Conservation (phyloP, 345 rosid species). For the Lepidium sativum region DNA sequence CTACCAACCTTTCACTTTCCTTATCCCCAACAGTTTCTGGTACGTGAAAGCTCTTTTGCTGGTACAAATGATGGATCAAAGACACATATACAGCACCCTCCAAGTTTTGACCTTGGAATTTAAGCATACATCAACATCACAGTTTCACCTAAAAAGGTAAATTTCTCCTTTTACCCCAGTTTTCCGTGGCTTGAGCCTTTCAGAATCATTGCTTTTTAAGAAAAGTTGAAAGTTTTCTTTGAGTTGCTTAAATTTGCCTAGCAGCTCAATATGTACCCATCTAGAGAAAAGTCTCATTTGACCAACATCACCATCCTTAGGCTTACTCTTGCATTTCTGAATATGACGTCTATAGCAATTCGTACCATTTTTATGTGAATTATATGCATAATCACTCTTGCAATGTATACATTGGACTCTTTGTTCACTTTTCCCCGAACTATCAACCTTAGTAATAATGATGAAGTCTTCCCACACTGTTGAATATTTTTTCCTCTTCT, state of each 20-base stretch:
- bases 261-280: too few relatives aligned
- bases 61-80: slow-evolving; percentile 4
- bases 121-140: slow-evolving; percentile 17
- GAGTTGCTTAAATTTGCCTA: background rate
- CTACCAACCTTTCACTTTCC: slow-evolving; percentile 4
- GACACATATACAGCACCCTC: slow-evolving; percentile 15
- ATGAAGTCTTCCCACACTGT: too few relatives aligned
- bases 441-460: too few relatives aligned
- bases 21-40: slow-evolving; percentile 7
- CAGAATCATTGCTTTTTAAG: background rate
- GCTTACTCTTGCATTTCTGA: too few relatives aligned
- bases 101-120: background rate
- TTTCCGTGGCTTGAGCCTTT: background rate
- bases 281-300: too few relatives aligned
- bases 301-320: too few relatives aligned
- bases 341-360: too few relatives aligned
- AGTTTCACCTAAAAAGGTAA: slow-evolving; percentile 2
- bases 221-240: background rate
- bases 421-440: too few relatives aligned
- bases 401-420: too few relatives aligned
- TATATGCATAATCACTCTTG: too few relatives aligned
- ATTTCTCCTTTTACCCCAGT: background rate
- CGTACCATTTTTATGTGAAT: too few relatives aligned
- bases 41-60: slow-evolving; percentile 11
- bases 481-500: too few relatives aligned